Evolutionary conservation across 2,329 filamentous ascomycete species (phyloP), one percentile per base, ranked within the genome.

Genomic region (Colletotrichum chrysophilum): DNA sequence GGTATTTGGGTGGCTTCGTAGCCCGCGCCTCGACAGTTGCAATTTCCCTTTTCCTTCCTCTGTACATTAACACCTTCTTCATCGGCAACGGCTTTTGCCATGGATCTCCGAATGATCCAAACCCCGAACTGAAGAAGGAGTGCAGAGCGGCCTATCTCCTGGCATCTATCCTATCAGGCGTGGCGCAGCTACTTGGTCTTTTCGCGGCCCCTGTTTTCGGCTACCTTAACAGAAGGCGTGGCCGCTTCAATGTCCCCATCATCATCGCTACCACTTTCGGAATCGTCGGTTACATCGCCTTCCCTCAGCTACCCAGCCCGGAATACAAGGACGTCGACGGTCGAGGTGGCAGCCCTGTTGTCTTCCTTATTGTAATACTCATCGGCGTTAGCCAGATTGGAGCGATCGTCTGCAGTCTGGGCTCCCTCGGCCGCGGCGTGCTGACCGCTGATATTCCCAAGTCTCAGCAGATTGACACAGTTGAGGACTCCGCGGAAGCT

Each of bases 351-450:
- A 91, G 89, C 38, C 89, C 91, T 0, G 87, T 86, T 13, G 92
- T 98, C 18, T 96, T 97, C 81, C 78, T 96, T 14, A 90, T 96
- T 18, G 95, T 96, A 56, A 91, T 93, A 0, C 86, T 98, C 21
- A 92, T 98, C 52, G 97, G 97, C 16, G 91, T 98, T 81, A 97
- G 95, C 80, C 97, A 99, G 84, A 98, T 99, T 77, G 97, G 96
- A 3, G 94, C 96, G 13, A 98, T 99, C 75, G 97, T 99, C 1
- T 98, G 96, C 86, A 98, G 95, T 78, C 90, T 99, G n/a, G 96
- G 95, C 1, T 92, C 97, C 1, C 89, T 99, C 4, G 95, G 95
- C 48, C 92, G 92, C 18, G 96, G 96, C 5, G 93, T 98, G 26
- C 88, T 97, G 26, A 86, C 87, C 7, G 87, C 85, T 3, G 89